Percentiles rank a stretch among this genome's conserved stretches.
Evolutionary conservation across 225 moss, liverwort and hornwort genomes (phyloP).

Genomic region (Polytrichum formosum): DNA sequence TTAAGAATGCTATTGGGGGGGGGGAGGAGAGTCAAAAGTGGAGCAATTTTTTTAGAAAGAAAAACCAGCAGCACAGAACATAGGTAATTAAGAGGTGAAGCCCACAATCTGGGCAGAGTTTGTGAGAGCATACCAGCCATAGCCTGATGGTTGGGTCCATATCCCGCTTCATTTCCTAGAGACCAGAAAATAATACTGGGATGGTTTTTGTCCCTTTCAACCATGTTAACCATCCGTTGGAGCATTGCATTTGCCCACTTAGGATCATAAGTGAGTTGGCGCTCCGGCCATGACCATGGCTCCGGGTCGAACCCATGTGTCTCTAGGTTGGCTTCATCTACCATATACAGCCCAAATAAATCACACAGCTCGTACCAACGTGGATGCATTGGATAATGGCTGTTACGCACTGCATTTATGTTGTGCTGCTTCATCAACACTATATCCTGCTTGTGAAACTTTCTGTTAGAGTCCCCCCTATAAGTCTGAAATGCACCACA

Average conservation of each 20-base stretch:
- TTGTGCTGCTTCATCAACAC: conserved; percentile 98
- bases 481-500: too few relatives aligned
- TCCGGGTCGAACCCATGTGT: conserved; percentile 98
- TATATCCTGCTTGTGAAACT: conserved; percentile 61
- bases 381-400: conserved; percentile 95
- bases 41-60: too few relatives aligned
- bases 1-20: too few relatives aligned
- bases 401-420: conserved; percentile 86
- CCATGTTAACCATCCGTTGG: conserved; percentile 94
- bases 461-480: not conserved
- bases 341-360: conserved; percentile 84
- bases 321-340: conserved; percentile 98
- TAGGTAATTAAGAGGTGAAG: too few relatives aligned
- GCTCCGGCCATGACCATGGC: conserved; percentile 80
- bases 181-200: conserved; percentile 94
- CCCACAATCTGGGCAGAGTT: too few relatives aligned
- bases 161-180: conserved; percentile 92
- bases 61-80: too few relatives aligned
- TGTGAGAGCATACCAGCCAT: conserved; percentile 70
- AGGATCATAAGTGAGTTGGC: conserved; percentile 84
- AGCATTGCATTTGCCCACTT: conserved; percentile 87
- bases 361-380: conserved; percentile 99
- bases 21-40: too few relatives aligned
- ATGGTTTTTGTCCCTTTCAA: conserved; percentile 98
- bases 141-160: conserved; percentile 94